Evolutionary conservation across 139 green algal genomes (phyloP), one percentile per base, ranked within the genome.

Genomic region (Chlorella vulgaris): DNA sequence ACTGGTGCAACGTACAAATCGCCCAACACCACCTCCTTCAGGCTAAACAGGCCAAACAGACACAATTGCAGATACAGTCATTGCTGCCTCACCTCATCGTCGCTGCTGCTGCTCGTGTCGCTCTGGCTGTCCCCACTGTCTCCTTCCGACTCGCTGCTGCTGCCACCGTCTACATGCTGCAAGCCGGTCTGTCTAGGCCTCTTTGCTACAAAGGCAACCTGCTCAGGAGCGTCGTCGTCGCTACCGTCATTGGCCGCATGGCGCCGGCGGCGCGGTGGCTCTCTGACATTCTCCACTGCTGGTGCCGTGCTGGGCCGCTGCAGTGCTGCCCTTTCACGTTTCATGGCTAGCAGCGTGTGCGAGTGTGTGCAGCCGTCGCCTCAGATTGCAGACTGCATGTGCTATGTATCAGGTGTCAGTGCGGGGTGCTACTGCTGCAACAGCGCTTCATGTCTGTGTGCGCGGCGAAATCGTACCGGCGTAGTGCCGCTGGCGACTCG

Each of bases 91-190:
- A 80, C 74, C 74, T 70, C 58, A 58, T 35, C 22, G 8, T 40
- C 69, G 43, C 58, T 69, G 55, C 39, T 58, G 13, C 22, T 38
- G 6, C 70, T 58, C 15, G 31, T 66, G 71, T 66, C 71, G 50
- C 71, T 78, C 69, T 76, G 69, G 29, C 69, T 76, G 43, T 76
- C 42, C 18, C 69, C 69, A 29, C 69, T 76, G 42, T 79, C 35
- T 26, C n/a, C 33, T 29, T 76, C 42, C 6, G 42, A 39, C 10
- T 38, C 68, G 40, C 39, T 39, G n/a, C 24, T 42, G 67, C 31
- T 65, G 71, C 36, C 22, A 65, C 18, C 15, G 13, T 15, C 15
- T 10, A n/a, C 15, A 28, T 29, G 15, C 55, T 65, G 55, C 5
- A 31, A 28, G 8, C 18, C 15, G 28, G 55, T 31, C 13, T 55